Percentiles rank a stretch among this genome's conserved stretches.
Evolutionary conservation across 345 rosid genomes (phyloP).

Genomic region (Erodium maritimum): DNA sequence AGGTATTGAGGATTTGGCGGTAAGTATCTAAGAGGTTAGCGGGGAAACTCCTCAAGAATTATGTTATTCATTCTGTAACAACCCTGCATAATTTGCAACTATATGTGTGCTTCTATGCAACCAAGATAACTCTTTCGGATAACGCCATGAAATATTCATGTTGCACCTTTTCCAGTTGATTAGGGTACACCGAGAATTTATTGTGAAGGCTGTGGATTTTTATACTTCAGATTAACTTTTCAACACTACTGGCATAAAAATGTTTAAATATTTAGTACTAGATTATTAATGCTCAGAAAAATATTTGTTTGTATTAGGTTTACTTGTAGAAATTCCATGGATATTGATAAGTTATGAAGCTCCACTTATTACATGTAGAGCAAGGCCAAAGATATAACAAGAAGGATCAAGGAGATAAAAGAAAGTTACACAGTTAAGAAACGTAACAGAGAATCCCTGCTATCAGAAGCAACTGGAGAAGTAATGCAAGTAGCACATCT

Average conservation of each 20-base stretch:
- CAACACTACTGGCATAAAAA: not conserved
- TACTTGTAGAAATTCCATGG: not conserved
- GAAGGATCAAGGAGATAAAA: slow-evolving; percentile 35
- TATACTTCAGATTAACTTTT: not conserved
- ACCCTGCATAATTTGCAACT: not conserved
- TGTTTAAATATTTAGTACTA: no score
- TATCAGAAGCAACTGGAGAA: slow-evolving; percentile 16
- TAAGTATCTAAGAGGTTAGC: slow-evolving; percentile 19
- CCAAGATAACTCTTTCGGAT: not conserved
- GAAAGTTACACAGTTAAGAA: slow-evolving; percentile 16
- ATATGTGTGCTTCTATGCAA: not conserved
- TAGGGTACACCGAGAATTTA: not conserved
- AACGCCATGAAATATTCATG: no score
- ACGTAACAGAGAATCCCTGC: slow-evolving; percentile 19
- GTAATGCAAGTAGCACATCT: slow-evolving; percentile 22
- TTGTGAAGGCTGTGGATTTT: not conserved
- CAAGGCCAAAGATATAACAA: slow-evolving; percentile 37
- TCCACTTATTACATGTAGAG: slow-evolving; percentile 26
- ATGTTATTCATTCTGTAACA: not conserved
- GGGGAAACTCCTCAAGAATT: not conserved
- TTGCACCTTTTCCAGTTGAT: no score
- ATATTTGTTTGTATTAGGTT: no score
- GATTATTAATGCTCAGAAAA: not conserved
- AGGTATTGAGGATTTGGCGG: slow-evolving; percentile 46
- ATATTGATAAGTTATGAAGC: not conserved